Base-by-base conservation (phyloP, 2,329 filamentous ascomycete genomes). In the Helminthosporium solani region DNA sequence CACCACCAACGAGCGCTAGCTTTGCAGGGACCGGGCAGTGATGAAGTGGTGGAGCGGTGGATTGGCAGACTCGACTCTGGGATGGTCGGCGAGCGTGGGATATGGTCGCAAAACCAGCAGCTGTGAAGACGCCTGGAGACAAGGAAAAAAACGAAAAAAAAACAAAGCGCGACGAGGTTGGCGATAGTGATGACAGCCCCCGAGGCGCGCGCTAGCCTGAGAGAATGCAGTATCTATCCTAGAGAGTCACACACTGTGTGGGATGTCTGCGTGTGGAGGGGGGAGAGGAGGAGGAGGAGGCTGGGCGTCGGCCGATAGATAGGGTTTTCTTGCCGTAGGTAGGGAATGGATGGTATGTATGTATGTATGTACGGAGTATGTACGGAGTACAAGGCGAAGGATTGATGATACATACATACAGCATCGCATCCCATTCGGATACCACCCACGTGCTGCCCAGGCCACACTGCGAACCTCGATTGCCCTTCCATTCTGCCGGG, bases 401-500 rank as follows among this genome's bases (percentile, higher is more conserved):
- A n/a, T n/a, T n/a, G n/a, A n/a, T n/a, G n/a, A n/a, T n/a, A 15
- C 11, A 9, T 23, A 21, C 40, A 21, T 33, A 23, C 36, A 27
- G 11, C 6, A 15, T 12, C 7, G 36, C 36, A 15, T 18, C 9
- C 19, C 23, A 16, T 15, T n/a, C 23, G 33, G 28, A 33, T 11
- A 30, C 39, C 45, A 64, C 60, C 39, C 45, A 64, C 60, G 61
- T 63, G 60, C 58, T 27, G 40, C 31, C 39, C 37, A 44, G 42
- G 25, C 52, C 49, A 49, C 44, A 49, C 36, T 57, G 50, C 58
- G 51, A 54, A 64, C 58, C 60, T 57, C 57, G 49, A 52, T 53
- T 47, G 56, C 54, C 49, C 46, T 51, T 54, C 61, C 62, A 62
- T 43, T 49, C 44, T 40, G 46, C 53, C 52, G 64, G 65, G 61